phyloP scores from a whole-genome alignment of 2,329 filamentous ascomycete genomes.

The Simplicillium sp. region DNA sequence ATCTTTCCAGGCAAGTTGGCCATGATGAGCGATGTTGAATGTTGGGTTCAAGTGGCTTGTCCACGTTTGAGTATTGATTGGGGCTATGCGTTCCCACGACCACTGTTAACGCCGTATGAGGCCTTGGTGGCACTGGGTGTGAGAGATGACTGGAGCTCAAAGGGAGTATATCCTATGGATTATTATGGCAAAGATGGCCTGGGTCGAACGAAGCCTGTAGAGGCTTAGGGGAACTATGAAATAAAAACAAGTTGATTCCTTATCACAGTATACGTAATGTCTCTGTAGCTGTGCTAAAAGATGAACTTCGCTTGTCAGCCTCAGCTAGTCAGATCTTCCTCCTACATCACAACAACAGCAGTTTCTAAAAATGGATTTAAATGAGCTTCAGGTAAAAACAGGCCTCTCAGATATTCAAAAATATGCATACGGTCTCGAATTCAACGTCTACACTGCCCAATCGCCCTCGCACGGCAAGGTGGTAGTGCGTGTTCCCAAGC shows the following conservation, averaged over 20 bases:
- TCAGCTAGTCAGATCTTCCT: not conserved
- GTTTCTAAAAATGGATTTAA: no score
- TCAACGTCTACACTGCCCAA: conserved; percentile 7
- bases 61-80: conserved; percentile 96
- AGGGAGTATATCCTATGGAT: conserved; percentile 88
- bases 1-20: conserved; percentile 95
- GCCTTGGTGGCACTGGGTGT: conserved; percentile 82
- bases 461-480: conserved; percentile 5
- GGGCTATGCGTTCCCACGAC: conserved; percentile 90
- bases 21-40: conserved; percentile 88
- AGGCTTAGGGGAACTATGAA: conserved; percentile 12
- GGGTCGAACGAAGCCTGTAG: conserved; percentile 59
- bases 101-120: conserved; percentile 88
- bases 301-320: no score
- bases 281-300: not conserved
- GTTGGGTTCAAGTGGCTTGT: conserved; percentile 97
- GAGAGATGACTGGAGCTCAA: conserved; percentile 60
- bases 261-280: not conserved
- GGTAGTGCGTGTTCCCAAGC: conserved; percentile 8
- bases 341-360: not conserved
- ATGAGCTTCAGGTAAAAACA: not conserved
- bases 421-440: conserved; percentile 8
- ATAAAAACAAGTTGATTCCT: conserved; percentile 2
- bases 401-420: conserved; percentile 4
- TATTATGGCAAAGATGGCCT: conserved; percentile 91